Percentiles rank a stretch among this genome's conserved stretches.
Evolutionary conservation across 2,329 filamentous ascomycete genomes (phyloP).

Genomic region (Coccinonectria pachysandricola): DNA sequence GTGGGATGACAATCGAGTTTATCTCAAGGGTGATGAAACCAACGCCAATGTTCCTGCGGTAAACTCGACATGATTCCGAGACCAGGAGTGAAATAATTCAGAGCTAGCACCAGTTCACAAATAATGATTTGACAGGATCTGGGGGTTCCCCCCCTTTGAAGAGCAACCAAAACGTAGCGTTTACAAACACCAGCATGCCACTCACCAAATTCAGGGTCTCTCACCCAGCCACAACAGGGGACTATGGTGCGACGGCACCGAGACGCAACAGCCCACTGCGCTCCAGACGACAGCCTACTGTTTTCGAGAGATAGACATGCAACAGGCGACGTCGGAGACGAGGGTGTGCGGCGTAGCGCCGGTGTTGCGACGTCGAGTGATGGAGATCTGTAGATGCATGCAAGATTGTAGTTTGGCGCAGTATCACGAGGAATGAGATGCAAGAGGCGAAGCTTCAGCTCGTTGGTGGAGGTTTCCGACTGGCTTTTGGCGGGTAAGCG

Average conservation of each 20-base stretch:
- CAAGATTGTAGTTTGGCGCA: conserved; percentile 4
- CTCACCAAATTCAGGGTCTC: no score
- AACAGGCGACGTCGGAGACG: background rate
- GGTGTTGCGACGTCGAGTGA: conserved; percentile 1
- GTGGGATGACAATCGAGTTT: no score
- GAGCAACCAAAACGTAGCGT: no score
- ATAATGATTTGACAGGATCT: no score
- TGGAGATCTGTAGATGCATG: conserved; percentile 1
- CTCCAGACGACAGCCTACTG: background rate
- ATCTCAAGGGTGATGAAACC: no score
- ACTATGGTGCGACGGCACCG: background rate
- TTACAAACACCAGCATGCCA: no score
- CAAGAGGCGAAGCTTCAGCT: conserved; percentile 8
- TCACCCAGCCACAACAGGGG: background rate
- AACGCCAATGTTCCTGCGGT: no score
- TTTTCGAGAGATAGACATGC: background rate
- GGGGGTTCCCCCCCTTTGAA: no score
- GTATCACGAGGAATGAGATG: conserved; percentile 9
- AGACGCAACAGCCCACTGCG: background rate
- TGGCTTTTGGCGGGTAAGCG: conserved; percentile 5
- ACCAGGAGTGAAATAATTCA: no score
- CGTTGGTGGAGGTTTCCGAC: conserved; percentile 6
- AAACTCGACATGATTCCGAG: no score
- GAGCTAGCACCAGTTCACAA: no score
- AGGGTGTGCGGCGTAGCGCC: background rate